Evolutionary conservation across 1,139 yeast species (phyloP).

Genomic region (Kodamaea anthophila): DNA sequence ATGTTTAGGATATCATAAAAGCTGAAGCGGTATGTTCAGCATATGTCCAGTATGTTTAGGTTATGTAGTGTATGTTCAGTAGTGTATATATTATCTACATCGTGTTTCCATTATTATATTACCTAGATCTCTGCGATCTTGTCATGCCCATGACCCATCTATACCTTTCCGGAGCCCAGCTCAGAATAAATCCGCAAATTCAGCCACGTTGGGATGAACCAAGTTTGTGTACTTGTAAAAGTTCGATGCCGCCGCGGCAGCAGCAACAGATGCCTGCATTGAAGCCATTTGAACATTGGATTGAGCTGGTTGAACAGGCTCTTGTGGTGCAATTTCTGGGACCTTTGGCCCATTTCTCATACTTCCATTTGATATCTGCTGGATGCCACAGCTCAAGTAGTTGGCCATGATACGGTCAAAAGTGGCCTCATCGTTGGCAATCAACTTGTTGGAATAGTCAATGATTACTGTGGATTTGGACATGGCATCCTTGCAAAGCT

Average conservation of each 20-base stretch:
- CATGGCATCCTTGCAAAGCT: constrained; percentile 14
- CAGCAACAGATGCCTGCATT: constrained; percentile 3
- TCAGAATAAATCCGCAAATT: constrained; percentile 43
- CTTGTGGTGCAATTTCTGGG: constrained; percentile 4
- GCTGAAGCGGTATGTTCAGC: no score
- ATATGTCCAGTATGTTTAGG: no score
- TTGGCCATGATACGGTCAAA: constrained; percentile 40
- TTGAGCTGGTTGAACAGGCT: no score
- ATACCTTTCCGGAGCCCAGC: not conserved
- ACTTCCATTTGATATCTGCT: constrained; percentile 17
- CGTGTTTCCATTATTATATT: not conserved
- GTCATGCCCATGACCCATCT: constrained; percentile 1
- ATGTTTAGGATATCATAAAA: no score
- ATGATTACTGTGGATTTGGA: constrained; percentile 40
- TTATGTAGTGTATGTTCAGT: no score
- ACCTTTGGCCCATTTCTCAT: constrained; percentile 11
- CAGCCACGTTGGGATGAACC: constrained; percentile 44
- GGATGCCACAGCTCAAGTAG: constrained; percentile 36
- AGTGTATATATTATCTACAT: constrained; percentile 1
- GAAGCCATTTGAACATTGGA: no score
- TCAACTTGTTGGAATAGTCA: constrained; percentile 48
- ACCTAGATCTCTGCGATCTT: no score
- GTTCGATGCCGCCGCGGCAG: constrained; percentile 7
- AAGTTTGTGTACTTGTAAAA: constrained; percentile 13
- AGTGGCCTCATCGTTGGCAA: constrained; percentile 45